Evolutionary conservation across 1,284 basidiomycete genomes (phyloP), one percentile per base, ranked within the genome.

Genomic region (Microbotryum scabiosae): DNA sequence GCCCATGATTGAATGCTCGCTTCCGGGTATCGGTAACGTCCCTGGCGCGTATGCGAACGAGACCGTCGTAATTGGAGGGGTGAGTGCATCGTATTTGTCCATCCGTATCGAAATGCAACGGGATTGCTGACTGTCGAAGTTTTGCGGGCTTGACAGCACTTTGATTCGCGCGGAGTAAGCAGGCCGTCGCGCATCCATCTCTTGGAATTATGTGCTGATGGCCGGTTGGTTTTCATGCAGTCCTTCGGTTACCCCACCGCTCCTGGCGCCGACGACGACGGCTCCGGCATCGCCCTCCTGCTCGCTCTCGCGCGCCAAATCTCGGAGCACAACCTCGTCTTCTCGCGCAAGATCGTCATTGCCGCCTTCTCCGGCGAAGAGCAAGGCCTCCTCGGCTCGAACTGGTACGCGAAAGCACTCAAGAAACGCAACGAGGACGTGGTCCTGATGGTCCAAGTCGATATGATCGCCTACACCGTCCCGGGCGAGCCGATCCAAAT

Each of bases 281-380:
- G 63, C 5, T 68, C 66, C 0, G 70, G 70, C 3, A 65, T 66
- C 2, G 52, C 66, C 4, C 63, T 73, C 30, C 60, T 76, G 6
- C 71, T 75, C 12, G 65, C 67, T 55, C 61, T 76, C 30, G 73
- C 73, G 1, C 67, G 73, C 0, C 50, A 62, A 6, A 56, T 75
- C 20, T 62, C 62, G 23, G 46, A 58, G 0, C 58, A 66, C 5
- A 36, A 49, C 0, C 52, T 69, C 2, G 51, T 56, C 12, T 69
- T 67, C 53, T 26, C 47, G 3, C 53, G 70, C 0, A 70, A 69
- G 8, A 58, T 76, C 32, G 69, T 71, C n/a, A 65, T 76, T 23
- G 67, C 71, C 30, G 68, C 69, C n/a, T 75, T 75, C 56, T 60
- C 67, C 0, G 74, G 74, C 16, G 75, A 76, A 51, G 75, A 76